Evolutionary conservation across 305 asterid species (phyloP), one percentile per base, ranked within the genome.

Genomic region (Fraxinus baroniana): DNA sequence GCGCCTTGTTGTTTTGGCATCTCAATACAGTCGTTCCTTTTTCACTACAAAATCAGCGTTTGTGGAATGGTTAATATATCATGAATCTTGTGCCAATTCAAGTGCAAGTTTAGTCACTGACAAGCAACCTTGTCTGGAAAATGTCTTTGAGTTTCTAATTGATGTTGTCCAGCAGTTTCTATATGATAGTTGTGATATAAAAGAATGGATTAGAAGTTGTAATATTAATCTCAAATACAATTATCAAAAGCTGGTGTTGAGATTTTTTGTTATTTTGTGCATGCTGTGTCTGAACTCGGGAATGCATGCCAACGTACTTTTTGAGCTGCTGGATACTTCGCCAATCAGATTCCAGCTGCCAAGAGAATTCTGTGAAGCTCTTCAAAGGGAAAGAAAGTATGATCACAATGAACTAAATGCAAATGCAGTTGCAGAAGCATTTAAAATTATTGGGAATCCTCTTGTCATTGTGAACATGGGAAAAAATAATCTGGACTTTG

Each of bases 21-120:
- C 92, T 49, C 86, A 78, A 64, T 55, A 84, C 9, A 22, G 5
- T 3, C 88, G 86, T 17, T 79, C 15, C 85, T 87, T 87, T 80
- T 91, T 80, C 87, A 55, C 93, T 0, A 64, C 88, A 35, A 94
- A 89, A 78, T 89, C 94, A n/a, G 79, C 94, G 2, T 88, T 92
- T 13, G 44, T 87, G 1, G 98, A 94, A 66, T 86, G 90, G 85
- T 55, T 91, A 5, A 82, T 89, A 22, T 77, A 66, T 70, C 78
- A 83, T 68, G 83, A 83, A 2, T 33, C 88, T 0, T 91, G 81
- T 75, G 78, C 77, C 36, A 78, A 79, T n/a, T 84, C 85, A 5
- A 76, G 57, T 39, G 55, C 84, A 44, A 24, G 57, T 75, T 84
- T 90, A 44, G 62, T 37, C 32, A 30, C 84, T 1, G 75, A 68